A percentile compares a stretch with the other conserved stretches of the same genome.
phyloP scores from a whole-genome alignment of 1,139 yeast species.

The Candida sp. region DNA sequence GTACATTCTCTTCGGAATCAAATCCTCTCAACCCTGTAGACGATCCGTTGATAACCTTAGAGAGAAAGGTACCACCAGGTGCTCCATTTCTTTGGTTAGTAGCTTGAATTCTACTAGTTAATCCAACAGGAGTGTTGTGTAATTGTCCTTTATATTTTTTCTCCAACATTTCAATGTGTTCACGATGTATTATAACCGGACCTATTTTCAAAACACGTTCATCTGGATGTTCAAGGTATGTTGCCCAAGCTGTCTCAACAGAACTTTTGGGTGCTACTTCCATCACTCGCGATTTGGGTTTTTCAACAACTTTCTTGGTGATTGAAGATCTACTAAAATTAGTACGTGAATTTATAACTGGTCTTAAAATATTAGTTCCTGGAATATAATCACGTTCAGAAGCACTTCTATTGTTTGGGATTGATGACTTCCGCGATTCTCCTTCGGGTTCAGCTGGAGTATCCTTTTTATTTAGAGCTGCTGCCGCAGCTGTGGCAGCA shows the following conservation, averaged over 20 bases:
- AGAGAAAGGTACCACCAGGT: slow-evolving; percentile 29
- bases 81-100: slow-evolving; percentile 13
- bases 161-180: slow-evolving; percentile 49
- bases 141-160: slow-evolving; percentile 53
- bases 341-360: slow-evolving; percentile 42
- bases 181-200: slow-evolving; percentile 34
- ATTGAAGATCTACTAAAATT: slow-evolving; percentile 20
- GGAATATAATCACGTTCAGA: slow-evolving; percentile 42
- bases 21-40: slow-evolving; percentile 26
- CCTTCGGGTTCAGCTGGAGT: slow-evolving; percentile 12
- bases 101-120: slow-evolving; percentile 20
- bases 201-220: slow-evolving; percentile 76
- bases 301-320: slow-evolving; percentile 6
- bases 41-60: slow-evolving; percentile 57
- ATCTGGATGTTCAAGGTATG: slow-evolving; percentile 53
- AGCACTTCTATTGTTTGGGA: slow-evolving; percentile 5
- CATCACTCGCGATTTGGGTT: slow-evolving; percentile 23
- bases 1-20: slow-evolving; percentile 7
- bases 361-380: slow-evolving; percentile 57
- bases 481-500: slow-evolving; percentile 47
- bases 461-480: slow-evolving; percentile 32
- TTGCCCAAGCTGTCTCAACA: slow-evolving; percentile 68
- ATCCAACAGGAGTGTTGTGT: slow-evolving; percentile 59
- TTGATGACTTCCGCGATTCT: slow-evolving; percentile 9
- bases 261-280: slow-evolving; percentile 56